Evolutionary conservation across 305 asterid genomes (phyloP), one percentile per base, ranked within the genome.

Genomic region (Fraxinus xanthoxyloides): DNA sequence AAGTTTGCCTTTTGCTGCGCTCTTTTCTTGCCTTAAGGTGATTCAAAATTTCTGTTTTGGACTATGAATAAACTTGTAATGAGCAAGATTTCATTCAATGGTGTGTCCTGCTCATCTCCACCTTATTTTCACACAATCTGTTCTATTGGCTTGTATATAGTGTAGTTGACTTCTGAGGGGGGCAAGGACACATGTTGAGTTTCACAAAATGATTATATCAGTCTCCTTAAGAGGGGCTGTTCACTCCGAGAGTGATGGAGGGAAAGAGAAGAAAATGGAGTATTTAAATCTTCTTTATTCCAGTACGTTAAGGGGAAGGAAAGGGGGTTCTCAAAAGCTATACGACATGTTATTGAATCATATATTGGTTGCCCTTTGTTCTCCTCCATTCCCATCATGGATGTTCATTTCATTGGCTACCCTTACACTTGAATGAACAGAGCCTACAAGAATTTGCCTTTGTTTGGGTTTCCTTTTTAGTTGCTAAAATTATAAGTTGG

Each of bases 1-100:
- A 81, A 96, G 97, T 86, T 88, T 94, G 90, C 99, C 99, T 82
- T 95, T 94, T 87, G 97, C 98, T 77, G 97, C 99, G 4, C 90
- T 94, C 56, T 96, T 94, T 88, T 94, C 99, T 84, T 90, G 97
- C 87, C 89, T 94, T 83, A 96, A 94, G 98, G 99, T 95, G 76
- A 34, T 81, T 63, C 56, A 23, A 34, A 34, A 65, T 72, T 31
- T 61, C 6, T 43, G 3, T 61, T 26, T 65, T 70, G 35, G 56
- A 82, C 38, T 3, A 26, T 54, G 51, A 82, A 69, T 67, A 65
- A 70, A 78, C 48, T 31, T 84, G 63, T 77, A 32, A 38, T 32
- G 36, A 31, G 69, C 75, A 75, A 5, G 79, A 73, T 84, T 61
- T 40, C 77, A 78, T 79, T 59, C 61, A 59, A 38, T 51, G 77